A percentile compares a stretch with the other conserved stretches of the same genome.
These are phyloP conservation scores for Beauveria rudraprayagi DNA, from an alignment of 2,329 filamentous ascomycete genomes.

Conservation along the genomic window DNA sequence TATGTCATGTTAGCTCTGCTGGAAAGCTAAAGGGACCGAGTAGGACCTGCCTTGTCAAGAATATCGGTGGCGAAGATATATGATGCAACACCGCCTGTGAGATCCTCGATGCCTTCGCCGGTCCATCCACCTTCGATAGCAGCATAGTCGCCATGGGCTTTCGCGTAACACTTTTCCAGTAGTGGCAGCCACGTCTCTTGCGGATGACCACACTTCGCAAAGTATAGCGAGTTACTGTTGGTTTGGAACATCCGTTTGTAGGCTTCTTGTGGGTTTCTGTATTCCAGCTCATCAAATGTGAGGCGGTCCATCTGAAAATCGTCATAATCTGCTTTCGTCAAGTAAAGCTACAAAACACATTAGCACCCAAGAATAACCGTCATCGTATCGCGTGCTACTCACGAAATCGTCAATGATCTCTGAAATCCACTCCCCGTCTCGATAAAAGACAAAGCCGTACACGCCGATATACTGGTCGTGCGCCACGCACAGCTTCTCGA, in stretches of 20 bases:
- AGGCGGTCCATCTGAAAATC: constrained; percentile 43
- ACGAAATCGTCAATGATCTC: constrained; percentile 51
- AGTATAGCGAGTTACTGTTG: constrained; percentile 67
- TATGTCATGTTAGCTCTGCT: neutral
- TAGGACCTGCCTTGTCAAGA: constrained; percentile 52
- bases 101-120: constrained; percentile 51
- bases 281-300: constrained; percentile 34
- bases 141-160: constrained; percentile 71
- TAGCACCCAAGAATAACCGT: neutral
- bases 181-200: constrained; percentile 77
- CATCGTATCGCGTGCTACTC: constrained; percentile 11
- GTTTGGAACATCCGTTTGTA: constrained; percentile 66
- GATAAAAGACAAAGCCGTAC: constrained; percentile 78
- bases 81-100: constrained; percentile 58
- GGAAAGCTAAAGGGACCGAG: neutral
- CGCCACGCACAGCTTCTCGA: constrained; percentile 66
- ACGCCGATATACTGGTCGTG: constrained; percentile 67
- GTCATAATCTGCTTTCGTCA: constrained; percentile 53
- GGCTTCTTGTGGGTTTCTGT: constrained; percentile 45
- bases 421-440: constrained; percentile 66
- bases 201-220: constrained; percentile 64
- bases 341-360: constrained; percentile 31
- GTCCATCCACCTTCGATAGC: constrained; percentile 66
- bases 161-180: constrained; percentile 73
- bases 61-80: constrained; percentile 61